Conservation (phyloP, 2,329 filamentous ascomycete species). For the Sporothrix dimorphospora region DNA sequence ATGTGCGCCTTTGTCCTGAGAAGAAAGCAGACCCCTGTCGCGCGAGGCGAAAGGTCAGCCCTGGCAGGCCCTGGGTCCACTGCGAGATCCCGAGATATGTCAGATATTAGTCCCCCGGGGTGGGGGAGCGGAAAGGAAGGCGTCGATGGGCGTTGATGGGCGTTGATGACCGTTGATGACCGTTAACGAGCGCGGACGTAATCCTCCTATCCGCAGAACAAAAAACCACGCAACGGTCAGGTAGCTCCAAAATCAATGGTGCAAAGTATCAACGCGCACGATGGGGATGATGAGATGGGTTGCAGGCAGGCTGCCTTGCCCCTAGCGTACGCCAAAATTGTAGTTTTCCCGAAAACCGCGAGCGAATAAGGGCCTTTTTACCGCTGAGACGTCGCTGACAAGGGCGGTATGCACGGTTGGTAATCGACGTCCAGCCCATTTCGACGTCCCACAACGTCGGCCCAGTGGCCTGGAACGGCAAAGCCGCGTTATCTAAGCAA, state of each 20-base stretch:
- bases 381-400: not conserved
- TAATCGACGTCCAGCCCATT: not conserved
- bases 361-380: not conserved
- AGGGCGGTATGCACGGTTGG: not conserved
- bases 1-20: not conserved
- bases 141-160: no score
- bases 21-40: not conserved
- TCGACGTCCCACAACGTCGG: not conserved
- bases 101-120: not conserved
- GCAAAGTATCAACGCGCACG: not conserved
- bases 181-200: not conserved
- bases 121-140: not conserved
- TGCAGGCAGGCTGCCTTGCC: not conserved
- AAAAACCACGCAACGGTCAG: not conserved
- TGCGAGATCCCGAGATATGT: not conserved
- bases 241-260: not conserved
- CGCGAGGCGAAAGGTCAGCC: not conserved
- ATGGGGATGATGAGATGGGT: not conserved
- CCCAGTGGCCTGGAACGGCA: not conserved
- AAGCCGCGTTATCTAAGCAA: constrained; percentile 1
- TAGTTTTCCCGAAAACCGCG: not conserved
- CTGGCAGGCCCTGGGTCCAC: not conserved
- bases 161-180: not conserved
- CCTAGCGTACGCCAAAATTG: not conserved
- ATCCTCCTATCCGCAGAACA: not conserved